Conservation (phyloP, 179 eudicot species). For the Pouteria campechiana region DNA sequence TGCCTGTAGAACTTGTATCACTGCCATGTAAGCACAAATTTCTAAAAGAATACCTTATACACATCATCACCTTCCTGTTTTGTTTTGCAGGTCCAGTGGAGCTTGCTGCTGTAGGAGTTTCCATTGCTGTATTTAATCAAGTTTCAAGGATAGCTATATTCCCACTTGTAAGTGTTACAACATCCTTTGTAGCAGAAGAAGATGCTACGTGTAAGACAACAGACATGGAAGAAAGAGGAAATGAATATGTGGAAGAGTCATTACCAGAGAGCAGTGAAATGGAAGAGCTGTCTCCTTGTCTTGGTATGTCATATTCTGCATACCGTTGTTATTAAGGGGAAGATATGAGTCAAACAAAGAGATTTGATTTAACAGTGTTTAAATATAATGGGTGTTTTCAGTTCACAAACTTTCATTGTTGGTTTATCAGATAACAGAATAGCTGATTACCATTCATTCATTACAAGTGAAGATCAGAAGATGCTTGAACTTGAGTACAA, state of each 20-base stretch:
- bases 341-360: background rate
- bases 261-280: slow-evolving; percentile 9
- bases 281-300: slow-evolving; percentile 11
- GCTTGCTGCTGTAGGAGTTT: slow-evolving; percentile 39
- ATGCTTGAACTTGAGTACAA: background rate
- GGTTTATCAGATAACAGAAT: no score
- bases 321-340: background rate
- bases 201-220: no score
- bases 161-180: slow-evolving; percentile 39
- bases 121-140: slow-evolving; percentile 46
- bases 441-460: no score
- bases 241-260: slow-evolving; percentile 4
- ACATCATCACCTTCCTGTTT: no score
- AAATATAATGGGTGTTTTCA: no score
- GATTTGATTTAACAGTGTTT: background rate
- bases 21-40: no score
- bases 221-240: no score
- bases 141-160: slow-evolving; percentile 38
- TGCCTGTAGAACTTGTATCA: no score
- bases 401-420: no score
- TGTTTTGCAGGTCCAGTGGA: slow-evolving; percentile 51
- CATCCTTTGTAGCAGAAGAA: slow-evolving; percentile 49
- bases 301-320: slow-evolving; percentile 6
- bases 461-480: background rate
- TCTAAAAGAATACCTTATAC: no score